phyloP scores from a whole-genome alignment of 2,329 filamentous ascomycete species.

The Ophiostoma novo-ulmi region DNA sequence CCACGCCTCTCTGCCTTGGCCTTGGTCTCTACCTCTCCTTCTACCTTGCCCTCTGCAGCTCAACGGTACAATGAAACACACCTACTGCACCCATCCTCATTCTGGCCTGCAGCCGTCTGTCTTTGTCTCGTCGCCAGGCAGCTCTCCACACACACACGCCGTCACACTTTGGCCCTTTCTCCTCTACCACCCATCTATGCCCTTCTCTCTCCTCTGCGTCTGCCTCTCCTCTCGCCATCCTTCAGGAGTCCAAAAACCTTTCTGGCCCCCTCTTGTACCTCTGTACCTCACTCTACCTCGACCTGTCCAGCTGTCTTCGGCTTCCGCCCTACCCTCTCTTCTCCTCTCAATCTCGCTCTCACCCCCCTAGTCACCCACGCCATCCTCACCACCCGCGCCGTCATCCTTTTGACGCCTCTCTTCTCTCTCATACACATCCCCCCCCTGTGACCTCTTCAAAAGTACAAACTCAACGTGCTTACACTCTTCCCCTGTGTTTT shows the following conservation, averaged over 20 bases:
- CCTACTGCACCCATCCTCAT: too few species aligned
- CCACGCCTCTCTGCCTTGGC: neutral
- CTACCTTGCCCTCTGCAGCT: neutral
- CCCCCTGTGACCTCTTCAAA: neutral
- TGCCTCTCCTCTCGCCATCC: neutral
- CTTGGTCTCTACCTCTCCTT: neutral
- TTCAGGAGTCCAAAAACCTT: neutral
- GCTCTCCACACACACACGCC: neutral
- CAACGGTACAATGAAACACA: neutral
- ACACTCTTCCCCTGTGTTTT: neutral
- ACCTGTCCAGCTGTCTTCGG: neutral
- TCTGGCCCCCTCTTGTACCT: neutral
- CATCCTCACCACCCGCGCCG: neutral
- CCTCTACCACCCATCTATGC: neutral
- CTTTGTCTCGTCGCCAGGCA: slow-evolving; percentile 7
- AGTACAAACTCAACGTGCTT: neutral
- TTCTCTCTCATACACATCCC: neutral
- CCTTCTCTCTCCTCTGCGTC: neutral
- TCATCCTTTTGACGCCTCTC: neutral
- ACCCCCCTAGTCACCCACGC: neutral
- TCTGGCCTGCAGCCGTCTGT: neutral
- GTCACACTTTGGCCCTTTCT: neutral
- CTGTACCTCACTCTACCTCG: neutral
- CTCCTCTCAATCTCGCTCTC: slow-evolving; percentile 7
- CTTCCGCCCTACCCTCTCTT: neutral